Evolutionary conservation across 495 filamentous ascomycete species (phyloP).

Genomic region (Tuber microsphaerosporum): DNA sequence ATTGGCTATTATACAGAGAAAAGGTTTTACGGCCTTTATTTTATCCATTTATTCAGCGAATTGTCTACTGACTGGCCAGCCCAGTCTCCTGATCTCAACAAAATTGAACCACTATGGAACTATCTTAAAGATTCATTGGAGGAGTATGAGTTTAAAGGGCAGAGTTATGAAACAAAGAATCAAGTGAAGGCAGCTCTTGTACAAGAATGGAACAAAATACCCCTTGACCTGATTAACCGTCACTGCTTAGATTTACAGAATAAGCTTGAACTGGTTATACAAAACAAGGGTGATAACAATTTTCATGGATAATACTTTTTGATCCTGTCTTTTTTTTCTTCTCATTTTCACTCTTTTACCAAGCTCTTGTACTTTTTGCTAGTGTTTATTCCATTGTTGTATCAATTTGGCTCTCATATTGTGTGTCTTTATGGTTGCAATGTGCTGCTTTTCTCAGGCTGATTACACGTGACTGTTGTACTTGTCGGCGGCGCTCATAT

Average conservation of each 20-base stretch:
- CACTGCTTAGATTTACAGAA: background rate
- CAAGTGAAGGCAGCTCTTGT: background rate
- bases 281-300: constrained; percentile 15
- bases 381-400: too few species aligned
- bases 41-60: constrained; percentile 8
- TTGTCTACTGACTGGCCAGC: constrained; percentile 12
- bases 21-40: constrained; percentile 3
- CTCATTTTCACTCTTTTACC: too few species aligned
- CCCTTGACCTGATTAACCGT: constrained; percentile 1
- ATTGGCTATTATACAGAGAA: constrained; percentile 11
- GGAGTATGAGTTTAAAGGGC: constrained; percentile 3
- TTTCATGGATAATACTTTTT: background rate
- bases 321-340: too few species aligned
- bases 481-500: too few species aligned
- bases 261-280: constrained; percentile 12
- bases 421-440: too few species aligned
- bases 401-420: too few species aligned
- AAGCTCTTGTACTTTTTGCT: too few species aligned
- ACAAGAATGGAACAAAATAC: constrained; percentile 11
- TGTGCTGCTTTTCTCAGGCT: too few species aligned
- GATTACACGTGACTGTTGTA: too few species aligned
- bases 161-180: background rate
- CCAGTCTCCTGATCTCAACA: constrained; percentile 17
- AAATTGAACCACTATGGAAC: constrained; percentile 11
- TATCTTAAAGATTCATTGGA: constrained; percentile 6